A percentile compares a stretch with the other conserved stretches of the same genome.
Conservation (phyloP, 441 rosid genomes). For the Aleurites moluccanus region DNA sequence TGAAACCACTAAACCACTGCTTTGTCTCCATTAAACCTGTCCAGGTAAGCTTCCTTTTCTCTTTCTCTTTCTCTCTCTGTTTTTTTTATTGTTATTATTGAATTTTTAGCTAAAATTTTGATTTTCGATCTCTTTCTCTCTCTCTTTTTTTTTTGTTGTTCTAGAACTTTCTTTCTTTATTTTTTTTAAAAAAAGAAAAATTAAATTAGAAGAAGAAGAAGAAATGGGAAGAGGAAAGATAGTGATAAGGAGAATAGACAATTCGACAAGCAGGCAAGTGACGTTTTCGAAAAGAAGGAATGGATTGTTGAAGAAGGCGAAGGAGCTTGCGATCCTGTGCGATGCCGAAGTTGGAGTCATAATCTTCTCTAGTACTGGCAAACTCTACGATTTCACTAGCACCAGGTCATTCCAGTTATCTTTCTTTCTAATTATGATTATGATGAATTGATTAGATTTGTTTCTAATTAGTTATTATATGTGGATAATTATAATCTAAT, state of each 20-base stretch:
- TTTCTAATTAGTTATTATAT: too few species aligned
- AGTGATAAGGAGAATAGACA: constrained; percentile 70
- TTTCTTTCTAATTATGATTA: background rate
- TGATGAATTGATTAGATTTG: background rate
- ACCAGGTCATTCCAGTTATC: constrained; percentile 46
- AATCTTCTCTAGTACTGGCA: constrained; percentile 78
- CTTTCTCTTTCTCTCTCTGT: background rate
- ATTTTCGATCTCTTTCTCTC: background rate
- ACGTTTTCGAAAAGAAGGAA: constrained; percentile 75
- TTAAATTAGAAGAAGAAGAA: background rate
- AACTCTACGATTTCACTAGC: constrained; percentile 71
- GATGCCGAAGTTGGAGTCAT: constrained; percentile 81
- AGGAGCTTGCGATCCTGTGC: constrained; percentile 71
- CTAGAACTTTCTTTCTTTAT: background rate
- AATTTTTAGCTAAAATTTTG: background rate
- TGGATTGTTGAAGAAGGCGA: constrained; percentile 77
- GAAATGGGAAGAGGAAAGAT: constrained; percentile 88
- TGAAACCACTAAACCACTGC: constrained; percentile 5
- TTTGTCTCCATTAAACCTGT: constrained; percentile 20
- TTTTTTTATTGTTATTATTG: background rate
- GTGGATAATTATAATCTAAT: background rate
- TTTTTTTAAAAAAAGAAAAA: background rate
- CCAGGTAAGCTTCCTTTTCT: constrained; percentile 19
- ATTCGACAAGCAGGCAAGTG: constrained; percentile 82
- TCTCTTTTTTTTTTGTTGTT: background rate